These are phyloP conservation scores for Talaromyces sp. DNA, from an alignment of 2,329 filamentous ascomycete species.

Conservation along the genomic window DNA sequence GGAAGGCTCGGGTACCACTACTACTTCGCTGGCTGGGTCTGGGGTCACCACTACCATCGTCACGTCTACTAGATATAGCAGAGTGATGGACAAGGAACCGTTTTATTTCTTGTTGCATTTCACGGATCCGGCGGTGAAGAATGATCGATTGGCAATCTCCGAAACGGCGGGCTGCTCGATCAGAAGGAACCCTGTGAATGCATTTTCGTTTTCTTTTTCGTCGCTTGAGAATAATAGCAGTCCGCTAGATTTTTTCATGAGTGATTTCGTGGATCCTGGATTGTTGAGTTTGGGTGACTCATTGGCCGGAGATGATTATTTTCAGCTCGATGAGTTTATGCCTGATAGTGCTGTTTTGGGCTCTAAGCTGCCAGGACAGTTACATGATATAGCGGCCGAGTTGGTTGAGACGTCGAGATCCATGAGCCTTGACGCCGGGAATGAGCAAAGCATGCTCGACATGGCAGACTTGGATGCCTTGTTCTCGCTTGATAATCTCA, in stretches of 20 bases:
- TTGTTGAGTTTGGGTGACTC: not conserved
- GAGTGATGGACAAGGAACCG: constrained; percentile 17
- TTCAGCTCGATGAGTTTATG: not conserved
- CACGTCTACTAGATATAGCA: not conserved
- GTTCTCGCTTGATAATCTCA: constrained; percentile 27
- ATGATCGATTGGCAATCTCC: constrained; percentile 30
- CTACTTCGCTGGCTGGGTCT: not conserved
- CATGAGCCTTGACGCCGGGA: constrained; percentile 19
- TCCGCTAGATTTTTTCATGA: constrained; percentile 15
- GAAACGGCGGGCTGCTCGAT: constrained; percentile 31
- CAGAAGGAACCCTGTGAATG: constrained; percentile 27
- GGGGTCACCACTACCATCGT: not conserved
- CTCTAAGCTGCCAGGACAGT: constrained; percentile 25
- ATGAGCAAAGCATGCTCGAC: constrained; percentile 5
- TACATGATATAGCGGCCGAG: constrained; percentile 27
- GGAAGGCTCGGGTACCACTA: not conserved
- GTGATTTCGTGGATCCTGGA: not conserved
- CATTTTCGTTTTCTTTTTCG: constrained; percentile 21
- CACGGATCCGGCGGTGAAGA: constrained; percentile 27
- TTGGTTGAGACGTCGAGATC: constrained; percentile 30
- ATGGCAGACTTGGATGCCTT: constrained; percentile 23
- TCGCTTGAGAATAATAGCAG: constrained; percentile 25
- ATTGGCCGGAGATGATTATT: not conserved
- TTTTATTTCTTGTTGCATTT: constrained; percentile 32
- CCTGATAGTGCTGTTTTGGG: constrained; percentile 15